Evolutionary conservation across 495 filamentous ascomycete genomes (phyloP).

Genomic region (Daldinia vernicosa): DNA sequence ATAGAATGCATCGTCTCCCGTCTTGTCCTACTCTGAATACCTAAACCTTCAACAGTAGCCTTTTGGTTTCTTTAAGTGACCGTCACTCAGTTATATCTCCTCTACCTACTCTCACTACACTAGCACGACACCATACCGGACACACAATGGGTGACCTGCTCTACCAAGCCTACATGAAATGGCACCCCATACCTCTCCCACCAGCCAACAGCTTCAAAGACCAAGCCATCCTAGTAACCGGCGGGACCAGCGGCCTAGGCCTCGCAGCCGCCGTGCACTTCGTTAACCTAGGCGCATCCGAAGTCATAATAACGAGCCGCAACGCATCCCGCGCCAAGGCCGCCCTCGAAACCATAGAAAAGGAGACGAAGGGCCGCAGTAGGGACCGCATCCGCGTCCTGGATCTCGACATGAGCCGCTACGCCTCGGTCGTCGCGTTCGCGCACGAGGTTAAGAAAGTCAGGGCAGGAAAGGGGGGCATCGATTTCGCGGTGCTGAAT

Average conservation of each 20-base stretch:
- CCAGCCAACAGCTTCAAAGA: conserved; percentile 29
- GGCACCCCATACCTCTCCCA: conserved; percentile 39
- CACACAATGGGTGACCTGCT: neutral
- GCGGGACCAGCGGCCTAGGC: conserved; percentile 61
- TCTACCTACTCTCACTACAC: neutral
- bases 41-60: neutral
- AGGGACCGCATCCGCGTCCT: conserved; percentile 53
- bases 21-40: neutral
- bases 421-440: conserved; percentile 53
- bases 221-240: conserved; percentile 59
- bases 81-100: no score
- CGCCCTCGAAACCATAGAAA: conserved; percentile 17
- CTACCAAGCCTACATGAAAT: neutral
- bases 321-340: conserved; percentile 47
- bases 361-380: neutral
- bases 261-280: conserved; percentile 57
- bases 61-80: neutral
- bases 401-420: conserved; percentile 61
- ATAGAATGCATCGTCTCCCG: neutral
- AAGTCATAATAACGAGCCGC: conserved; percentile 58
- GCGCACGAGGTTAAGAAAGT: conserved; percentile 43
- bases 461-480: conserved; percentile 27
- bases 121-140: neutral
- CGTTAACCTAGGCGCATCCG: conserved; percentile 49
- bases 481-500: conserved; percentile 38